These are phyloP conservation scores for Venturia asperata DNA, from an alignment of 2,329 filamentous ascomycete species.

Conservation along the genomic window DNA sequence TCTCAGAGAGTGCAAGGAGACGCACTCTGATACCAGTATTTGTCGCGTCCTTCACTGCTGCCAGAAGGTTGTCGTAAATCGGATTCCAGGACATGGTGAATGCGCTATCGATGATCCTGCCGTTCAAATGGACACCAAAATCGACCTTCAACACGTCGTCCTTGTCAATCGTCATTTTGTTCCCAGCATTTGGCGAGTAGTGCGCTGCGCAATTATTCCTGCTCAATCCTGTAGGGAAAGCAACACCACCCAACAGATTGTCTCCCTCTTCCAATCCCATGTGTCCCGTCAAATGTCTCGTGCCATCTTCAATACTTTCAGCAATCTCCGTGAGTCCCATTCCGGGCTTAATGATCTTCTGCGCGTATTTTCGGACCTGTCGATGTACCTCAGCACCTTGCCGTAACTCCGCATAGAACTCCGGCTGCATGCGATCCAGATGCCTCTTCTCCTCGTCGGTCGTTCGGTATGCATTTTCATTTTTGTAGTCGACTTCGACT, in stretches of 20 bases:
- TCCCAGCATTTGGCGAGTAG: conserved; percentile 80
- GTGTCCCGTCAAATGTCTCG: conserved; percentile 70
- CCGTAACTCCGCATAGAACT: conserved; percentile 74
- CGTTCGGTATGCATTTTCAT: conserved; percentile 72
- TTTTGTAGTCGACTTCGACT: conserved; percentile 67
- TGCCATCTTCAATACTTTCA: conserved; percentile 78
- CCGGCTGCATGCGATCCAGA: conserved; percentile 70
- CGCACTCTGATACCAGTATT: conserved; percentile 64
- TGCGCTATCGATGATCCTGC: conserved; percentile 63
- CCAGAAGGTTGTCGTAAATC: conserved; percentile 60
- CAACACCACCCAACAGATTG: conserved; percentile 70
- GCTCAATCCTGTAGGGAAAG: conserved; percentile 77
- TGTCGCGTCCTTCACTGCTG: conserved; percentile 60
- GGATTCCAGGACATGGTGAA: conserved; percentile 64
- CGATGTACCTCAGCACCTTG: conserved; percentile 84
- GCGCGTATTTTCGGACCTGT: conserved; percentile 76
- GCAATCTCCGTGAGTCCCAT: conserved; percentile 75
- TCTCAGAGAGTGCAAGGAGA: not conserved
- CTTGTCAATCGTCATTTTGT: conserved; percentile 62
- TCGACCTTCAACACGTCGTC: conserved; percentile 68
- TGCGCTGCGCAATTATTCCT: conserved; percentile 82
- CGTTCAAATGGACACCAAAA: conserved; percentile 65
- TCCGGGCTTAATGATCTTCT: conserved; percentile 73
- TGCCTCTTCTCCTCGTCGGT: conserved; percentile 80
- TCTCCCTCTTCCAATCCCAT: conserved; percentile 71